phyloP scores from a whole-genome alignment of 805 yeast genomes.

The Candida golubevii region DNA sequence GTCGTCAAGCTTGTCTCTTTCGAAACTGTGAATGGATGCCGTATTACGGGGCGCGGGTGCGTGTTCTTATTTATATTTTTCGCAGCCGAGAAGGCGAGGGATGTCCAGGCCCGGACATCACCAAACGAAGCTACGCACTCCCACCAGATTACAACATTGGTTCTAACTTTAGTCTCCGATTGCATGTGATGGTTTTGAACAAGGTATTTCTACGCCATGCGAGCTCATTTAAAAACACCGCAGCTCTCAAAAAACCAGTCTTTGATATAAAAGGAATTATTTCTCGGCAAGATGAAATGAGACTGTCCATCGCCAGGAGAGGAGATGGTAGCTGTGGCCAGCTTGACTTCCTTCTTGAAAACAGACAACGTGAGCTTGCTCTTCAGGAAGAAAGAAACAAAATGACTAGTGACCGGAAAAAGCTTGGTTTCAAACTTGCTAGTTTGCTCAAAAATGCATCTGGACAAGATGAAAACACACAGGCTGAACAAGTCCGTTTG shows the following conservation, averaged over 20 bases:
- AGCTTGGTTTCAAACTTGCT: constrained; percentile 25
- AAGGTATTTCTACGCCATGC: constrained; percentile 4
- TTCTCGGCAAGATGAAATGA: constrained; percentile 17
- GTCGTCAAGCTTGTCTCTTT: too few relatives aligned
- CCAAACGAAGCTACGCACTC: too few relatives aligned
- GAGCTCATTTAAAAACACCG: constrained; percentile 17
- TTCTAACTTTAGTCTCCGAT: too few relatives aligned
- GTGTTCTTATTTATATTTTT: too few relatives aligned
- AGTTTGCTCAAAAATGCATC: constrained; percentile 16
- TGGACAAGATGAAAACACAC: constrained; percentile 3
- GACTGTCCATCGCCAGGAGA: constrained; percentile 28
- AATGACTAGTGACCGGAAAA: constrained; percentile 26
- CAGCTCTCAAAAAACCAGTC: constrained; percentile 14
- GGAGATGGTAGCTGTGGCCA: constrained; percentile 17
- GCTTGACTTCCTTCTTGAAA: constrained; percentile 24
- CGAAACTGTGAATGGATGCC: too few relatives aligned
- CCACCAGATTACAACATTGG: too few relatives aligned
- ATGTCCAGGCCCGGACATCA: too few relatives aligned
- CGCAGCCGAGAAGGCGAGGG: too few relatives aligned
- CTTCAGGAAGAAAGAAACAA: constrained; percentile 21
- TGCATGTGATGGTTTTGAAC: neutral
- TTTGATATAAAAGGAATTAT: constrained; percentile 15
- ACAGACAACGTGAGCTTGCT: constrained; percentile 23
- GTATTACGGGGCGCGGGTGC: too few relatives aligned
- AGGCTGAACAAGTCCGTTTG: constrained; percentile 10